Evolutionary conservation across 2,329 filamentous ascomycete species (phyloP), one percentile per base, ranked within the genome.

Genomic region (Apiospora sp.): DNA sequence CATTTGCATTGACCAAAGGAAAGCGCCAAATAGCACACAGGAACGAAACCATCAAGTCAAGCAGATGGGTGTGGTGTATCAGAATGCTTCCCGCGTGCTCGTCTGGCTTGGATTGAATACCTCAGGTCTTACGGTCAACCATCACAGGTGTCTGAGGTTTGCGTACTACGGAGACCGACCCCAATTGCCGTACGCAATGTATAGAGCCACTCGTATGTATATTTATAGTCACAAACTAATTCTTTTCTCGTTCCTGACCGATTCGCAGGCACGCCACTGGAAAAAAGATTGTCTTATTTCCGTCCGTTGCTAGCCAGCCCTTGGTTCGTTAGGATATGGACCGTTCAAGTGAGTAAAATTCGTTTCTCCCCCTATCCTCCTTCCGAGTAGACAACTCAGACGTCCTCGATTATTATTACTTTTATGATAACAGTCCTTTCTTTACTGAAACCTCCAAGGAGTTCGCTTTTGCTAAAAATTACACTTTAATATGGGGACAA

Each of bases 101-200:
- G 12, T 68, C 13, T 68, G 67, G 67, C 67, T 68, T 30, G 67
- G 67, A 14, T n/a, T n/a, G 14, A 58, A 58, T 8, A 30, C 13
- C 27, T 19, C 51, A 22, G 51, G 14, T 30, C 14, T 58, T 3
- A 58, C 13, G 5, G 13, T 27, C 13, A 58, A 58, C 13, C 16
- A 13, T 19, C 8, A 34, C 10, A 19, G 4, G 6, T 14, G 19
- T 8, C 10, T 67, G 10, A 67, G 44, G 41, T 1, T 30, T n/a
- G 16, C 13, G 3, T 67, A 12, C 16, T 16, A 30, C 51, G 7
- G 1, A 37, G 5, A 22, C 30, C 12, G 14, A 61, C 10, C 2
- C 22, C 5, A 61, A 2, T n/a, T 30, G 3, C n/a, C 16, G 19
- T 4, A 30, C 4, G 7, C 7, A 27, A 8, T 51, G 13, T 27